Base-by-base conservation (phyloP, 106 monocot genomes). In the Apostasia ramifera region DNA sequence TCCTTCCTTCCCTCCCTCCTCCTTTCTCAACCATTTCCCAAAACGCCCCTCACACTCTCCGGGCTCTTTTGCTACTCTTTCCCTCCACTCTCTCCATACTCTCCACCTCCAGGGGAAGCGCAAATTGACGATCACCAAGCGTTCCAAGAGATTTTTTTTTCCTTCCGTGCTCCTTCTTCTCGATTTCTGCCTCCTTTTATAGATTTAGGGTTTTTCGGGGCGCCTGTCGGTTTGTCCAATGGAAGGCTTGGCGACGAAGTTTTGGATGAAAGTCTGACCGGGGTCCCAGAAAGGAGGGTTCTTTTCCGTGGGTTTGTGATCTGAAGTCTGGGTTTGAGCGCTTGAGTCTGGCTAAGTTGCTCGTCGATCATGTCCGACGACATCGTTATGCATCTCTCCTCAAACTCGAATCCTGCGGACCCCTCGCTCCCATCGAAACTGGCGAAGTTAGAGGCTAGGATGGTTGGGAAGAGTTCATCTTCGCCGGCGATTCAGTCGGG, bases 341-440 rank as follows among this genome's bases (percentile, higher is more conserved):
- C 8, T 15, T 43, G 13, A 15, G 60, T 1, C 59, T 6, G 53
- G 10, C 26, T 12, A 47, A 7, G 68, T 48, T 51, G 0, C 66
- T 39, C 48, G 13, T 62, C 44, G 62, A 70, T 49, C 59, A 92
- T 92, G 86, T 73, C 92, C 66, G 92, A 97, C 49, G 95, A 97
- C 59, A 76, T 97, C 40, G 77, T 90, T 74, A 86, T 92, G 87
- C 86, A 92, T 14, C 71, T 92, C 38, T 89, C 92, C 2, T 92
- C 92, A 40, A 97, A 92, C 67, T 98, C 97, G 45, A 98, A 90
- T 70, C 89, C 97, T 8, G 87, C 97, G n/a, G 83, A 91, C 61
- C 80, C 83, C 45, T 81, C 85, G 44, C 77, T 90, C 11, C 88
- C 88, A 9, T 66, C 86, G 42, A 98, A 98, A 81, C 76, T 98